Base-by-base conservation (phyloP, 129 eudicot species). In the Rutidosis leptorrhynchoides region DNA sequence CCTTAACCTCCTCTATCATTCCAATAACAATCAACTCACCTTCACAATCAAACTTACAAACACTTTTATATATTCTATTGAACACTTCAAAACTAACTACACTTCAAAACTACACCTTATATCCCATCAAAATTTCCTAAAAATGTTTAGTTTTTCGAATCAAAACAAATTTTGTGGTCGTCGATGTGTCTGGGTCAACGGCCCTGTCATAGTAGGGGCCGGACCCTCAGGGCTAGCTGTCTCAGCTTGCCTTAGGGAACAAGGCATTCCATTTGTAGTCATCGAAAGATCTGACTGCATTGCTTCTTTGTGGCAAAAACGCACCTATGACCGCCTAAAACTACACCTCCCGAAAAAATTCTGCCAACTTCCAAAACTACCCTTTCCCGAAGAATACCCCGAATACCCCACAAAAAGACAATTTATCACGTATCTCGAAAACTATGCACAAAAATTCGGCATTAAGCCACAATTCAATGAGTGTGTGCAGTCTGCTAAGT, bases 171-270 rank as follows among this genome's bases (percentile, higher is more conserved):
- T 72, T 17, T 54, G 70, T 16, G 71, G 89, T 27, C 87, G 84
- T 9, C 71, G 96, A 23, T 83, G 88, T 56, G 98, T 93, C 15
- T 93, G 96, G 96, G 98, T 93, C 3, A 85, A 89, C 16, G 65
- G 65, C 48, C 65, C 97, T 21, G 95, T 87, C 30, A 90, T 90
- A 26, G 97, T 90, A 32, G 95, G 97, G 15, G 97, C 97, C 27
- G 97, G 95, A 14, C 97, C 97, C 1, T 90, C 97, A 8, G 97
- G 97, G 40, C 81, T 90, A 58, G 97, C 97, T 0, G 92, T 87
- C 3, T 90, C 87, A 17, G 97, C 97, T 51, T 88, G 97, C 79
- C 87, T 90, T 2, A 76, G 64, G 54, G 89, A 84, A 70, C 89
- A 87, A 71, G 97, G 95, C 19, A 78, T 87, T n/a, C 97, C 95